Conservation (phyloP, 1,284 basidiomycete genomes). For the Papiliotrema flavescens region DNA sequence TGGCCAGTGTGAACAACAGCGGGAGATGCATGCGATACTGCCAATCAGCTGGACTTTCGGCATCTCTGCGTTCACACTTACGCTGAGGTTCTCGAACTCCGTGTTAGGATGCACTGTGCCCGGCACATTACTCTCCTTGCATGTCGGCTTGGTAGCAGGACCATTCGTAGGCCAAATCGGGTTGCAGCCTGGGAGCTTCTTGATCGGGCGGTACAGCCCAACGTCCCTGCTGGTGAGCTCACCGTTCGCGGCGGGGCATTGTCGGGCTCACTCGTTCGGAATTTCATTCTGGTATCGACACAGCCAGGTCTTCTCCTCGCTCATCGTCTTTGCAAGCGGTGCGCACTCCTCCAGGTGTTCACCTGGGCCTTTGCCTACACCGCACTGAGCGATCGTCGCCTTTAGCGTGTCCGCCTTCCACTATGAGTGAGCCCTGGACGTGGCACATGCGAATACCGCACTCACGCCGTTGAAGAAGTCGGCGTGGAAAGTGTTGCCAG, state of each 20-base stretch:
- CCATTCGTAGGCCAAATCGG: conserved; percentile 24
- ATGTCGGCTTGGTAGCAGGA: conserved; percentile 20
- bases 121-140: conserved; percentile 10
- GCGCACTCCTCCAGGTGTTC: conserved; percentile 23
- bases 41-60: not conserved
- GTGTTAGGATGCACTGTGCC: conserved; percentile 24
- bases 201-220: conserved; percentile 25
- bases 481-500: conserved; percentile 35
- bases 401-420: conserved; percentile 23
- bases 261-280: conserved; percentile 26
- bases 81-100: conserved; percentile 25
- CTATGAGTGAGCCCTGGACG: conserved; percentile 9
- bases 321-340: conserved; percentile 19
- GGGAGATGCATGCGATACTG: conserved; percentile 7
- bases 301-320: conserved; percentile 10
- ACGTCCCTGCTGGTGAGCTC: conserved; percentile 21
- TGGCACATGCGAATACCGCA: not conserved
- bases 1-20: conserved; percentile 1
- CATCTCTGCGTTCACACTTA: conserved; percentile 6
- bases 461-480: conserved; percentile 39
- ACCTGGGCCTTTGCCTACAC: conserved; percentile 19
- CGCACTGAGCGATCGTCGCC: conserved; percentile 25
- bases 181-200: conserved; percentile 39
- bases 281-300: conserved; percentile 29
- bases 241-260: not conserved